Evolutionary conservation across 2,329 filamentous ascomycete species (phyloP), one percentile per base, ranked within the genome.

Genomic region (Pseudogymnoascus sp.): DNA sequence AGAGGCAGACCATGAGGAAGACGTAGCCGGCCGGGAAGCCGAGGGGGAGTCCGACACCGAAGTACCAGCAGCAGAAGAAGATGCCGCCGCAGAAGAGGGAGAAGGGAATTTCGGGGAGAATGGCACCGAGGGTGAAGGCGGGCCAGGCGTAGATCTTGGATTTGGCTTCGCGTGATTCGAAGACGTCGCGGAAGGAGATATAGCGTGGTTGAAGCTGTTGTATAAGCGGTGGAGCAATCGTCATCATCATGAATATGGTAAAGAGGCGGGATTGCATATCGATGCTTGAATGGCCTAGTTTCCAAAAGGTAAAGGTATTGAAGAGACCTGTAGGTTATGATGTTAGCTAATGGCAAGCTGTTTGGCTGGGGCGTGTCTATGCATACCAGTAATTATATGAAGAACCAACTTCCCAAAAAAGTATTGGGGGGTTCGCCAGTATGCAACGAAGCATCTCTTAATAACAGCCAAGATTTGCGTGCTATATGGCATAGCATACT

Each of bases 81-180:
- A 89, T 70, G 0, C 80, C 83, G 0, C 85, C 88, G 0, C 85
- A 83, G 3, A 89, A 70, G 11, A 90, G 74, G 0, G 82, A 80
- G 66, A 89, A 90, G 0, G 89, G 89, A 0, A 92, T 77, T 71
- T 92, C 89, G 14, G 82, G 85, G 0, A 90, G 66, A 4, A 91
- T 80, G 1, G 82, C 80, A 0, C 82, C 86, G 2, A 84, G 85
- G 0, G 83, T 81, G 73, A 88, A 90, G 0, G 88, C 86, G 12
- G 82, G 74, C 88, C 89, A 92, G 4, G 82, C 85, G 73, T 92
- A 92, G 41, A 90, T 90, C 72, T 90, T 90, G 18, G 86, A 83
- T 18, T 82, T 88, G 59, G 84, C 81, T 71, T 92, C 89, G 8
- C 89, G 81, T 2, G 80, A 83, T 70, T 86, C 74, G 74, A 88